phyloP scores from a whole-genome alignment of 495 filamentous ascomycete species.

The Aspergillus bridgeri region DNA sequence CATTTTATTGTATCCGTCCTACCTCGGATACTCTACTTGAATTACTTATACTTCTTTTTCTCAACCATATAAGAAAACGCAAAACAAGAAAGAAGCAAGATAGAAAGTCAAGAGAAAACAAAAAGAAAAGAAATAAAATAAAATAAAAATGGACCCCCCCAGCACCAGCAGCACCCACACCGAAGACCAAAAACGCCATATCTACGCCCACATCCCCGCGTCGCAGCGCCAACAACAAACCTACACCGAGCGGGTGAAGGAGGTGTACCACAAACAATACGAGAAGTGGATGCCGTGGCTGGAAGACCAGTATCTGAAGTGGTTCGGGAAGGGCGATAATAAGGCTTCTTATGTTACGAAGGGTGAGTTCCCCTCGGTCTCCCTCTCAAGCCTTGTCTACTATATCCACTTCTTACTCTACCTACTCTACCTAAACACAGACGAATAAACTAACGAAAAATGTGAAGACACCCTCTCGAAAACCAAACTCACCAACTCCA shows the following conservation, averaged over 20 bases:
- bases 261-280: conserved; percentile 62
- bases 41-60: too few species aligned
- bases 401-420: too few species aligned
- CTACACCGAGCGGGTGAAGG: conserved; percentile 51
- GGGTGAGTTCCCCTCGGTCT: conserved; percentile 34
- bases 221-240: conserved; percentile 25
- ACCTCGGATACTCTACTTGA: too few species aligned
- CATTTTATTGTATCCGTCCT: too few species aligned
- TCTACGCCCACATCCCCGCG: conserved; percentile 15
- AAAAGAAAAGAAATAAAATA: not conserved
- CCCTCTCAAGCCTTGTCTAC: too few species aligned
- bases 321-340: conserved; percentile 67
- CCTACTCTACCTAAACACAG: not conserved
- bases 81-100: not conserved
- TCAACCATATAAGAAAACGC: too few species aligned
- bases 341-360: conserved; percentile 63
- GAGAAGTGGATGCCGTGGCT: conserved; percentile 74
- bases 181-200: conserved; percentile 18
- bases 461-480: conserved; percentile 57
- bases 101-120: not conserved
- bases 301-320: conserved; percentile 65
- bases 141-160: too few species aligned
- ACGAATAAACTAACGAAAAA: not conserved
- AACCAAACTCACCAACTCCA: conserved; percentile 60
- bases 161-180: conserved; percentile 5